Evolutionary conservation across 148 eudicot genomes (phyloP).

Genomic region (Polygonum aviculare): DNA sequence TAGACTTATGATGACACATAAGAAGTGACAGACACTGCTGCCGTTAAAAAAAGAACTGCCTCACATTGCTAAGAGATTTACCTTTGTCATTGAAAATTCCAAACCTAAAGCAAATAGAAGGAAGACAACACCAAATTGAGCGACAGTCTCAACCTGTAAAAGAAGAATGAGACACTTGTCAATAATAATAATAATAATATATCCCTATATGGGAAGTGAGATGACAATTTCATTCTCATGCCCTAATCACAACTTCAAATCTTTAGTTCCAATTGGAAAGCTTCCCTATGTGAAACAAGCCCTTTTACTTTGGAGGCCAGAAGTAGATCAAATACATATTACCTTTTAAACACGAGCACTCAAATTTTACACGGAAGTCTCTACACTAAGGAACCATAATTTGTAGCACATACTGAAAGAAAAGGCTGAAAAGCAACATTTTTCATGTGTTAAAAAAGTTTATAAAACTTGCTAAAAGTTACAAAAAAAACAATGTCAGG

Average conservation of each 20-base stretch:
- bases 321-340: not conserved
- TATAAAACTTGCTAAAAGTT: not conserved
- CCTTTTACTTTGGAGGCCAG: not conserved
- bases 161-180: conserved; percentile 13
- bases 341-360: not conserved
- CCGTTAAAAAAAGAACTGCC: conserved; percentile 3
- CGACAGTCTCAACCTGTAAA: conserved; percentile 95
- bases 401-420: not conserved
- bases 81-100: conserved; percentile 94
- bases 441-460: not conserved
- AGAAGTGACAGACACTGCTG: not conserved
- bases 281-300: not conserved
- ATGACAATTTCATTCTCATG: not conserved
- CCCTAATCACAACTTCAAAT: not conserved
- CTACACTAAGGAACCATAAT: not conserved
- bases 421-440: not conserved
- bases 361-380: not conserved
- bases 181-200: not conserved
- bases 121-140: conserved; percentile 98
- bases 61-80: conserved; percentile 14
- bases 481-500: not conserved
- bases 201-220: not conserved
- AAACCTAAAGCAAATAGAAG: conserved; percentile 97
- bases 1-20: not conserved
- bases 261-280: not conserved